A percentile compares a stretch with the other conserved stretches of the same genome.
Evolutionary conservation across 495 filamentous ascomycete species (phyloP).

Genomic region (Terfezia boudieri): DNA sequence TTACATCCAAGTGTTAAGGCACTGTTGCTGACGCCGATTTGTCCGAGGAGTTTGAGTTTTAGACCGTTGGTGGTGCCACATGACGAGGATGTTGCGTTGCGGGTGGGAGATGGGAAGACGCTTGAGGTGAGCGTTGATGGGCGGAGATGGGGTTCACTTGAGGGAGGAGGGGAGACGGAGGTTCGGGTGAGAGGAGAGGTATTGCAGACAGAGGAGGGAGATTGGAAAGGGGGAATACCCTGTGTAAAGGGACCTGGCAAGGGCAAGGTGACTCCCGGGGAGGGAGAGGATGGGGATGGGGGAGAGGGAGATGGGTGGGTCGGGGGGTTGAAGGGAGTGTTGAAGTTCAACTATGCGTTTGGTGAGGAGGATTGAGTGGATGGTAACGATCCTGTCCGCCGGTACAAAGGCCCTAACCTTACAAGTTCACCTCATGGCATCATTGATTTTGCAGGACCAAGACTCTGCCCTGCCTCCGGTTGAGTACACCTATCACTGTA

Average conservation of each 20-base stretch:
- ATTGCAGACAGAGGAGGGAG: slow-evolving; percentile 17
- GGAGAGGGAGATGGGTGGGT: slow-evolving; percentile 79
- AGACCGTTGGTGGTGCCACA: slow-evolving; percentile 72
- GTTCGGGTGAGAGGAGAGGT: slow-evolving; percentile 60
- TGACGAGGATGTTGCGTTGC: slow-evolving; percentile 61
- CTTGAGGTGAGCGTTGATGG: slow-evolving; percentile 81
- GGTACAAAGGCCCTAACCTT: too few species aligned
- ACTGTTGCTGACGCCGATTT: slow-evolving; percentile 80
- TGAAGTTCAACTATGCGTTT: slow-evolving; percentile 98
- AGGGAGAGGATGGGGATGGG: slow-evolving; percentile 39
- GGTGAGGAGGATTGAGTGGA: slow-evolving; percentile 36
- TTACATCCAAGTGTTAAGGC: slow-evolving; percentile 79
- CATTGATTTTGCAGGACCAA: too few species aligned
- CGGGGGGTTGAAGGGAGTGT: slow-evolving; percentile 72
- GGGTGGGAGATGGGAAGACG: slow-evolving; percentile 60
- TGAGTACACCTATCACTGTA: too few species aligned
- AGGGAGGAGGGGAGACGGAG: slow-evolving; percentile 49
- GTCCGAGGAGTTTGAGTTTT: slow-evolving; percentile 76
- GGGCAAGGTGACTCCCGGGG: slow-evolving; percentile 25
- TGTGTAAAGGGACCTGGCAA: not conserved
- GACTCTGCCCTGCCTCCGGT: too few species aligned
- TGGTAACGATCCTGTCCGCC: too few species aligned
- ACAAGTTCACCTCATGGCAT: too few species aligned
- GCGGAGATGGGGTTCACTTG: slow-evolving; percentile 45
- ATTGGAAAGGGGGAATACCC: slow-evolving; percentile 29